Base-by-base conservation (phyloP, 2,329 filamentous ascomycete species). In the Eutypa lata region DNA sequence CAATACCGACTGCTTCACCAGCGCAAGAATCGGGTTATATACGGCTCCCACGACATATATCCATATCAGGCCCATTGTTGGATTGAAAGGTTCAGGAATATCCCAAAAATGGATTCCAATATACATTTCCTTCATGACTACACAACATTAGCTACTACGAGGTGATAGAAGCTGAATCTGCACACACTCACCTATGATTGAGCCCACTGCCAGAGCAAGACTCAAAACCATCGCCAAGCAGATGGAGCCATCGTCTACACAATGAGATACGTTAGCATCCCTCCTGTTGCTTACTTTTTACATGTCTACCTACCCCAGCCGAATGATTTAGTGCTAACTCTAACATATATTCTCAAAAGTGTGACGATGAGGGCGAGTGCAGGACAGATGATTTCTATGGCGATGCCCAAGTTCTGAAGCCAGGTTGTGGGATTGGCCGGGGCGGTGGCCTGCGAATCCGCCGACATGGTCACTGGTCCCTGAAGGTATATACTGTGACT, bases 1-100 rank as follows among this genome's bases (percentile, higher is more conserved):
- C 7, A 77, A 67, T 4, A 76, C 66, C 0, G 75, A 76, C 4
- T 70, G 68, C 58, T 77, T 77, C 48, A 76, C 69, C 4, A 77
- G 62, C 2, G 73, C 71, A 2, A 77, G 61, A 48, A 77, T 72
- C 0, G 75, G 74, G 45, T 76, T 76, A 61, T 77, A 77, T 3
- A 73, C 61, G 10, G 73, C 57, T 21, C 74, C 69, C 31, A 69
- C 69, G 21, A 71, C 53, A 37, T 68, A 75, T 51, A 68, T 69
- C 65, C 65, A 72, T 50, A 63, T 61, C 13, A 60, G 22, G 42
- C 58, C 58, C n/a, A 57, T 51, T 16, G 54, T 60, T 22, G 57
- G 53, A 56, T 60, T 54, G 44, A 55, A 55, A 14, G 57, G 46
- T 21, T 37, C 4, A 10, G 57, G 57, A 10, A 59, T 50, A 40